Conservation (phyloP, 2,329 filamentous ascomycete genomes). For the Aspergillus sp. region DNA sequence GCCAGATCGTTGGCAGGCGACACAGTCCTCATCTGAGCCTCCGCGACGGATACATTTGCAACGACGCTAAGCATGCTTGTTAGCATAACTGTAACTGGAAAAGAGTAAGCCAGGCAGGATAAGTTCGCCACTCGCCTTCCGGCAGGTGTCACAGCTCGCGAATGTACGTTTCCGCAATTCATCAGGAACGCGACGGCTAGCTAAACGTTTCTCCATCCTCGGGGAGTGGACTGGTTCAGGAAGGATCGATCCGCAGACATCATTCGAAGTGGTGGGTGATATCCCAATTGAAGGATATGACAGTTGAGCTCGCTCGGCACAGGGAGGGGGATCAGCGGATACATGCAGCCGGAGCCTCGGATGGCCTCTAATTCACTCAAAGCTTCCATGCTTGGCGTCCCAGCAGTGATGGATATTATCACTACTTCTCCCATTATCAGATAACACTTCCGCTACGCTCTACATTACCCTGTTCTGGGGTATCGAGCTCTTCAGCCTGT, state of each 20-base stretch:
- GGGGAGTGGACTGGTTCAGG: neutral
- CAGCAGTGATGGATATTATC: too few species aligned
- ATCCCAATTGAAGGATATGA: neutral
- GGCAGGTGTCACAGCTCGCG: neutral
- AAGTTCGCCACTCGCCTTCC: neutral
- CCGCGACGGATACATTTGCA: neutral
- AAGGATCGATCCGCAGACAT: neutral
- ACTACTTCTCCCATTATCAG: too few species aligned
- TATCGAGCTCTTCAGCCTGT: too few species aligned
- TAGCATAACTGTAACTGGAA: neutral
- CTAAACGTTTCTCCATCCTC: neutral
- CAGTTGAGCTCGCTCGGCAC: neutral
- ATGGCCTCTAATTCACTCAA: neutral
- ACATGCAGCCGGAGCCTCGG: neutral
- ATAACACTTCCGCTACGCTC: too few species aligned
- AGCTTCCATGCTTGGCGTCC: too few species aligned
- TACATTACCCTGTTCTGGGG: too few species aligned
- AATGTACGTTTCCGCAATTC: neutral
- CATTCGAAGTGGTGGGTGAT: neutral
- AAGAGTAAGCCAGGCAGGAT: too few species aligned
- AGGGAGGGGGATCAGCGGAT: neutral
- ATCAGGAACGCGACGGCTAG: neutral
- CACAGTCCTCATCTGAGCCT: neutral
- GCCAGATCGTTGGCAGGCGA: neutral
- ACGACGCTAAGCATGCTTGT: neutral